phyloP scores from a whole-genome alignment of 139 green algal species.

The Asterochloris erici region DNA sequence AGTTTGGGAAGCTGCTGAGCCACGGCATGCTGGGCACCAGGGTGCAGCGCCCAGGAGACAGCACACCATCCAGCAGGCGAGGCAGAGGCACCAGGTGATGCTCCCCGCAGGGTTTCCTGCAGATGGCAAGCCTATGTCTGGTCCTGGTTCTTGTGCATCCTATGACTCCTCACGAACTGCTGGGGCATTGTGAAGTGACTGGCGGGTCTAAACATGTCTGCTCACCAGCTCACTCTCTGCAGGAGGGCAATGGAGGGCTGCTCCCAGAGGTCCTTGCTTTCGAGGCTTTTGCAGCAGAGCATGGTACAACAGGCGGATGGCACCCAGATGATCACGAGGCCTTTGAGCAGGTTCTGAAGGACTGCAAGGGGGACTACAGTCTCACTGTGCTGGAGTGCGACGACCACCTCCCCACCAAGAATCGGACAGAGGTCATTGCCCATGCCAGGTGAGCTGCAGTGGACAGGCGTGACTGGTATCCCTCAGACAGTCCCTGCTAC shows the following conservation, averaged over 20 bases:
- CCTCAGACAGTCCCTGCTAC: no score
- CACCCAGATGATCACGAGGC: constrained; percentile 32
- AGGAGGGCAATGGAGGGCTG: constrained; percentile 10
- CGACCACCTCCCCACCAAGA: constrained; percentile 8
- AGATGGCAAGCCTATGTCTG: neutral
- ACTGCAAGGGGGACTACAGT: constrained; percentile 27
- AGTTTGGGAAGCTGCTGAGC: neutral
- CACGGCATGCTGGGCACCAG: neutral
- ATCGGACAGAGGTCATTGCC: neutral
- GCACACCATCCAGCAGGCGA: neutral
- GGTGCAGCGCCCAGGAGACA: neutral
- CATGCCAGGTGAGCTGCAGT: constrained; percentile 4
- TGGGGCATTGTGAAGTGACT: neutral
- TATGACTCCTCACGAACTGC: neutral
- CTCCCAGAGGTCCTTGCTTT: constrained; percentile 20
- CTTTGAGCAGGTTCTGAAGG: constrained; percentile 28
- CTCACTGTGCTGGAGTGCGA: constrained; percentile 5
- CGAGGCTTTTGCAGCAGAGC: constrained; percentile 23
- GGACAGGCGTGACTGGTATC: neutral
- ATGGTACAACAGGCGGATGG: constrained; percentile 29
- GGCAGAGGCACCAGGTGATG: neutral
- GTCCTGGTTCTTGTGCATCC: no score
- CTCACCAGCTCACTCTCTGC: neutral
- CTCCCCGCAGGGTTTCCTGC: neutral
- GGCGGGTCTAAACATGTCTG: neutral